phyloP scores from a whole-genome alignment of 192 early-diverging fungal genomes.

The Fimicolochytrium jonesii region DNA sequence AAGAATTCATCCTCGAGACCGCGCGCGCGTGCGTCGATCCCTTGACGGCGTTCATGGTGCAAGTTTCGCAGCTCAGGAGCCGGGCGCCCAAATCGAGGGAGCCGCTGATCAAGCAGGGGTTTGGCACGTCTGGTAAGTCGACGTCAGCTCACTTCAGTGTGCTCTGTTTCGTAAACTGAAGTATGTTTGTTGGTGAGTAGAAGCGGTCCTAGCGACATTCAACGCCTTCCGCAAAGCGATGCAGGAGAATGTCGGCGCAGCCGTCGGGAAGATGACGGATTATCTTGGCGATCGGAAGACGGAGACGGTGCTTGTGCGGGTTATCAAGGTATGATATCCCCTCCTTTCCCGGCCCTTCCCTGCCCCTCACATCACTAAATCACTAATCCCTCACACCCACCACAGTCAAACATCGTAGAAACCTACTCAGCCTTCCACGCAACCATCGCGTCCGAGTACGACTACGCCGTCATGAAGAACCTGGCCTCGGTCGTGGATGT shows the following conservation, averaged over 20 bases:
- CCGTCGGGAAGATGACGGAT: slow-evolving; percentile 56
- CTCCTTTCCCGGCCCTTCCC: too few relatives aligned
- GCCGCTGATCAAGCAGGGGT: slow-evolving; percentile 43
- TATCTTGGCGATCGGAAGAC: slow-evolving; percentile 75
- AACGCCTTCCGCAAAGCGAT: slow-evolving; percentile 56
- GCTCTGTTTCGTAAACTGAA: too few relatives aligned
- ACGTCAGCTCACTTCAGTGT: too few relatives aligned
- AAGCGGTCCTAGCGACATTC: too few relatives aligned
- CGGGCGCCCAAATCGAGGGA: slow-evolving; percentile 18
- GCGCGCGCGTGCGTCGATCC: slow-evolving; percentile 61
- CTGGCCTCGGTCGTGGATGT: slow-evolving; percentile 32
- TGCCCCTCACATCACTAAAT: background rate
- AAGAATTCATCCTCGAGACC: slow-evolving; percentile 70
- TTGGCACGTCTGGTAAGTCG: slow-evolving; percentile 41
- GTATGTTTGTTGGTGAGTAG: too few relatives aligned
- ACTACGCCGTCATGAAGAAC: slow-evolving; percentile 19
- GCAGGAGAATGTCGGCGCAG: slow-evolving; percentile 43
- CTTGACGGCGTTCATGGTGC: slow-evolving; percentile 57
- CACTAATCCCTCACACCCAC: background rate
- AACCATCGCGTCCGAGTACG: slow-evolving; percentile 32
- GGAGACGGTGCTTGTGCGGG: slow-evolving; percentile 65
- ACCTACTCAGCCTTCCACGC: slow-evolving; percentile 31
- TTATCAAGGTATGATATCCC: slow-evolving; percentile 69
- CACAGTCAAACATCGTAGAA: slow-evolving; percentile 30
- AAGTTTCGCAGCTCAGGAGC: slow-evolving; percentile 9